Conservation (phyloP, 805 yeast species). For the Limtongozyma cylindracea region DNA sequence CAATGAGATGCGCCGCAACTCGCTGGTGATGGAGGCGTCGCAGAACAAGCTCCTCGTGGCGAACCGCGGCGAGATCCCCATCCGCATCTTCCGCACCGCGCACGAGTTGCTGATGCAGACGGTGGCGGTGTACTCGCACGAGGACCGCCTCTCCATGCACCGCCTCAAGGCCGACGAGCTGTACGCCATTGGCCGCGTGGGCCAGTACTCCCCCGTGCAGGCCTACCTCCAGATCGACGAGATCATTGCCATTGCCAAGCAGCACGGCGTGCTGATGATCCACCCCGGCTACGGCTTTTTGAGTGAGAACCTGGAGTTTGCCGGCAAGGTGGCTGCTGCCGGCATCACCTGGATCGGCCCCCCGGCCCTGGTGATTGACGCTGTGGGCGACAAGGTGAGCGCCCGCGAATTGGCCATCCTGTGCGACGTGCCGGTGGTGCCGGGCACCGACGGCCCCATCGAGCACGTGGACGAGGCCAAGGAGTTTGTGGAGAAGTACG, state of each 20-base stretch:
- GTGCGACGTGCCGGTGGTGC: constrained; percentile 79
- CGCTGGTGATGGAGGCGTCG: constrained; percentile 16
- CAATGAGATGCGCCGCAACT: constrained; percentile 15
- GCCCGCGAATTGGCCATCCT: constrained; percentile 72
- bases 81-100: constrained; percentile 85
- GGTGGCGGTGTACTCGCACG: constrained; percentile 90
- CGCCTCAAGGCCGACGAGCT: constrained; percentile 87
- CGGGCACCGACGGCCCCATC: constrained; percentile 97
- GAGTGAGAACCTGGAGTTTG: constrained; percentile 83
- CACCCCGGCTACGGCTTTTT: constrained; percentile 32
- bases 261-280: constrained; percentile 12
- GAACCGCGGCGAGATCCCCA: constrained; percentile 69
- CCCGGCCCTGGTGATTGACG: constrained; percentile 59
- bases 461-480: constrained; percentile 54
- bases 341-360: constrained; percentile 98
- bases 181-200: constrained; percentile 72
- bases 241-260: constrained; percentile 50
- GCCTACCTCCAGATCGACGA: constrained; percentile 93
- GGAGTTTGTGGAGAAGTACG: constrained; percentile 60
- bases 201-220: constrained; percentile 71
- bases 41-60: constrained; percentile 50
- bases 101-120: constrained; percentile 95
- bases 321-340: constrained; percentile 67
- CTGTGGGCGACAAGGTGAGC: constrained; percentile 92
- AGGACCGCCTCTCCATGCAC: constrained; percentile 87